phyloP scores from a whole-genome alignment of 129 eudicot genomes.

The Tanacetum coccineum region DNA sequence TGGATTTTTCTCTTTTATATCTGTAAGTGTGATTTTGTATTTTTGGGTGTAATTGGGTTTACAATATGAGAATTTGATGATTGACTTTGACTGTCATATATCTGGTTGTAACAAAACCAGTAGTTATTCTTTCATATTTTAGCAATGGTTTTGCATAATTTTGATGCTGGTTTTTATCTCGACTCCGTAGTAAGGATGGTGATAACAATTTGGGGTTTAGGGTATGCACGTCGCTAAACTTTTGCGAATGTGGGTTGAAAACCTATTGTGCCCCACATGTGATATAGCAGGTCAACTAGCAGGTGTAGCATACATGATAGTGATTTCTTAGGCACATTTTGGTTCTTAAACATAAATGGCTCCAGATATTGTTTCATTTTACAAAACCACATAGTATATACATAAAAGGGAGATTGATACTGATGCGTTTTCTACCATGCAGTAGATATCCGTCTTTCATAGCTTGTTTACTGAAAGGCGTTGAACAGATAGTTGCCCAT shows the following conservation, averaged over 20 bases:
- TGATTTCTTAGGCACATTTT: too few relatives aligned
- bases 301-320: too few relatives aligned
- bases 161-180: background rate
- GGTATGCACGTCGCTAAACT: too few relatives aligned
- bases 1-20: slow-evolving; percentile 32
- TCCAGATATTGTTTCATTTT: too few relatives aligned
- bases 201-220: too few relatives aligned
- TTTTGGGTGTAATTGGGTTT: slow-evolving; percentile 29
- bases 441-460: background rate
- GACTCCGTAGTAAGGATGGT: background rate
- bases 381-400: too few relatives aligned
- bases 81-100: slow-evolving; percentile 22
- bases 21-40: slow-evolving; percentile 32
- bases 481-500: background rate
- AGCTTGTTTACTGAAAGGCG: background rate
- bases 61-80: slow-evolving; percentile 30
- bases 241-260: too few relatives aligned
- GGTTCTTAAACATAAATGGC: too few relatives aligned
- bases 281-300: too few relatives aligned
- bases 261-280: too few relatives aligned
- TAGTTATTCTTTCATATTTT: slow-evolving; percentile 24
- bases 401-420: background rate
- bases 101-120: slow-evolving; percentile 27
- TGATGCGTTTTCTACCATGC: background rate
- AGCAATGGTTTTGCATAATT: slow-evolving; percentile 7